Conservation (phyloP, 208 protist species). For the Borovskyia barvae region DNA sequence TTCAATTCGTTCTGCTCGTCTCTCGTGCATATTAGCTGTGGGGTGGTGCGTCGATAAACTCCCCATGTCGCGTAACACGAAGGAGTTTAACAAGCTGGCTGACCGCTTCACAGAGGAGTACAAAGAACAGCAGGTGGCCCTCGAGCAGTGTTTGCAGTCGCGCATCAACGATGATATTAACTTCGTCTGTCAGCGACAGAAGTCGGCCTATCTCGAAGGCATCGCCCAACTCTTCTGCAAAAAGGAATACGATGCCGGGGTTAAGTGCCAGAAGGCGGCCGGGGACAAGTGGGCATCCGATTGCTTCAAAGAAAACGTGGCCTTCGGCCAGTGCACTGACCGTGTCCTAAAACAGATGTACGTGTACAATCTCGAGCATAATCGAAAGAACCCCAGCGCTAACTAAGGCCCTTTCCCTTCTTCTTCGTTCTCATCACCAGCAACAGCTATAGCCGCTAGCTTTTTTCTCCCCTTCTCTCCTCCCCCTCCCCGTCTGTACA, state of each 20-base stretch:
- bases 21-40: background rate
- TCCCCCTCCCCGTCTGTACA: too few relatives aligned
- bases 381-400: constrained; percentile 71
- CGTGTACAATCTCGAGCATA: constrained; percentile 81
- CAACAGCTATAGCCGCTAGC: too few relatives aligned
- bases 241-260: constrained; percentile 68
- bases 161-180: constrained; percentile 88
- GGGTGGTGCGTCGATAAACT: background rate
- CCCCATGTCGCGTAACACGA: constrained; percentile 78
- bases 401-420: constrained; percentile 29
- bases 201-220: constrained; percentile 70
- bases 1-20: background rate
- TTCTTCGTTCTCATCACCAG: background rate
- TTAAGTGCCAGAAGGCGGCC: constrained; percentile 69
- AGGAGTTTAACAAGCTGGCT: constrained; percentile 74
- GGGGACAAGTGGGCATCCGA: constrained; percentile 75
- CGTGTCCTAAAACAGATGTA: constrained; percentile 79
- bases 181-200: constrained; percentile 81
- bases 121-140: constrained; percentile 43
- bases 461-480: too few relatives aligned
- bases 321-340: constrained; percentile 83
- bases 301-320: constrained; percentile 85
- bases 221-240: constrained; percentile 74
- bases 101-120: constrained; percentile 65
- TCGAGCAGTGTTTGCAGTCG: constrained; percentile 71